Conservation (phyloP, 495 filamentous ascomycete species). For the Trichoderma asperelloides region DNA sequence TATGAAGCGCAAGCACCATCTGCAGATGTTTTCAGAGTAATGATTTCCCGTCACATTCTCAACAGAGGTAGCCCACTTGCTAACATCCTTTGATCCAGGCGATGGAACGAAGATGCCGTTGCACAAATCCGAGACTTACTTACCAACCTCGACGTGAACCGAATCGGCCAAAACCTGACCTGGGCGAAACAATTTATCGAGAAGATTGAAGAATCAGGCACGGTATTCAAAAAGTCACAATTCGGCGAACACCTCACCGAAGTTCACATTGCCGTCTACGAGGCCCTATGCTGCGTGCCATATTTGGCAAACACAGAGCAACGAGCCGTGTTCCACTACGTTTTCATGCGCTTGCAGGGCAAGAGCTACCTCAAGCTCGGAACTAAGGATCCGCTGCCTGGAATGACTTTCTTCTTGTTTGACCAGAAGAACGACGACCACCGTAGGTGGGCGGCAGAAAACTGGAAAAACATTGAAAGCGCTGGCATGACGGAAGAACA, state of each 20-base stretch:
- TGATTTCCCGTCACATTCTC: not conserved
- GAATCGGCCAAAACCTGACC: constrained; percentile 36
- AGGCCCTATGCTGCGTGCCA: constrained; percentile 43
- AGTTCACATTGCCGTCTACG: constrained; percentile 41
- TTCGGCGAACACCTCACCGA: constrained; percentile 24
- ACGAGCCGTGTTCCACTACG: constrained; percentile 55
- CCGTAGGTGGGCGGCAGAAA: constrained; percentile 39
- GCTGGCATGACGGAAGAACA: constrained; percentile 50
- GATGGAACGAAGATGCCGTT: constrained; percentile 50
- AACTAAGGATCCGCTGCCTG: constrained; percentile 55
- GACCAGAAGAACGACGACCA: constrained; percentile 24
- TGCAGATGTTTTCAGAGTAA: constrained; percentile 50
- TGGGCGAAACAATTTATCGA: constrained; percentile 30
- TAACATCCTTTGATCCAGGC: not conserved
- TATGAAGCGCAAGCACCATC: constrained; percentile 53
- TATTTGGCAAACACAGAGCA: constrained; percentile 33
- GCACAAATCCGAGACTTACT: constrained; percentile 44
- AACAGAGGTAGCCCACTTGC: not conserved
- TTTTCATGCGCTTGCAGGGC: constrained; percentile 67
- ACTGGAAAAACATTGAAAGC: constrained; percentile 52
- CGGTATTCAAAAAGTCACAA: constrained; percentile 16
- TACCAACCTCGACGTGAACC: constrained; percentile 50
- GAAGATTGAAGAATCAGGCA: constrained; percentile 23
- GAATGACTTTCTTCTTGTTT: constrained; percentile 75
- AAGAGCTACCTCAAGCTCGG: constrained; percentile 61